A percentile compares a stretch with the other conserved stretches of the same genome.
Conservation (phyloP, 2,329 filamentous ascomycete species). For the Aspergillus glaucus region DNA sequence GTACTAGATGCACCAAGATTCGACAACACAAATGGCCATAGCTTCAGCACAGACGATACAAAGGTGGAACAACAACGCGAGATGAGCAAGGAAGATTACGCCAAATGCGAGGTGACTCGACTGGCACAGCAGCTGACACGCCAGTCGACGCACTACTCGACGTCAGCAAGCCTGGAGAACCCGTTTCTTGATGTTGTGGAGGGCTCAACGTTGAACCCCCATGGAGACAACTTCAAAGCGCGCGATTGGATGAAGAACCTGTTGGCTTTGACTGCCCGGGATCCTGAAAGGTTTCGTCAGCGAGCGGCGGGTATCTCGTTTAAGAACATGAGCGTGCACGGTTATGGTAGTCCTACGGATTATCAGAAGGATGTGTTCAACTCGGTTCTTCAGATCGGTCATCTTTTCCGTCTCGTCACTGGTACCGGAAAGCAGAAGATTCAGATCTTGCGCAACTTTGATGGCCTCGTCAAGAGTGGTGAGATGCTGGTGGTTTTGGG, state of each 20-base stretch:
- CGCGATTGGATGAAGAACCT: constrained; percentile 44
- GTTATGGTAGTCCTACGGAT: constrained; percentile 61
- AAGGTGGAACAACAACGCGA: constrained; percentile 16
- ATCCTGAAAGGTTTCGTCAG: constrained; percentile 47
- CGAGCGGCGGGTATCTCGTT: constrained; percentile 60
- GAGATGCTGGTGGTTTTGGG: constrained; percentile 55
- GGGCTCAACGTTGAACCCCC: constrained; percentile 40
- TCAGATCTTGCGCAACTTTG: constrained; percentile 58
- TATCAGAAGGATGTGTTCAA: constrained; percentile 51
- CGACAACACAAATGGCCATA: constrained; percentile 8
- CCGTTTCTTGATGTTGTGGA: constrained; percentile 29
- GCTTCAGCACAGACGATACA: constrained; percentile 25
- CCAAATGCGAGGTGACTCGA: constrained; percentile 25
- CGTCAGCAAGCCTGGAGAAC: constrained; percentile 22
- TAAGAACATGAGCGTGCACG: constrained; percentile 62
- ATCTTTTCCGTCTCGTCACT: constrained; percentile 25
- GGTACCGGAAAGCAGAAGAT: constrained; percentile 43
- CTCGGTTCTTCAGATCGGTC: constrained; percentile 28
- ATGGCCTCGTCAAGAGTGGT: constrained; percentile 55
- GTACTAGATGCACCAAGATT: not conserved
- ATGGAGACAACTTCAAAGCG: constrained; percentile 39
- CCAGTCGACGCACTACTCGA: constrained; percentile 27
- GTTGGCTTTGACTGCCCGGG: constrained; percentile 41
- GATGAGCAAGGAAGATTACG: constrained; percentile 17
- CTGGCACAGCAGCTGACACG: constrained; percentile 31